Evolutionary conservation across 2,329 filamentous ascomycete species (phyloP), one percentile per base, ranked within the genome.

Genomic region (Alternaria novae-zelandiae): DNA sequence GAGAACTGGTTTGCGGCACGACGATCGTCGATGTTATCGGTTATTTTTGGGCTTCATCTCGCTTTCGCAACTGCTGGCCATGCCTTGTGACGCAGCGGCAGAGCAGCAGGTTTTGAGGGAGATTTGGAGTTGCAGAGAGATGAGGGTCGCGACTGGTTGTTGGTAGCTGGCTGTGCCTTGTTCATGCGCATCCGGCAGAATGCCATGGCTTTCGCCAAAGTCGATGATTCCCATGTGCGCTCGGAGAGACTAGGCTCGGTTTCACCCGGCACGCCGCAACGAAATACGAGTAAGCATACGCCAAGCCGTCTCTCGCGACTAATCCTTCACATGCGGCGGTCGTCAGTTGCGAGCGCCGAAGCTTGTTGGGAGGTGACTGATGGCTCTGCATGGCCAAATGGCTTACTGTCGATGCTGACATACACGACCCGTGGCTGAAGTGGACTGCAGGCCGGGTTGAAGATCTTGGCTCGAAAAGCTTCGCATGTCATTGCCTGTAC

Each of bases 11-110:
- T 62, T 30, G 26, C 26, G 11, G 28, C 59, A 47, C 8, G 15
- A 20, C 47, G 55, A 62, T 62, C 59, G 59, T 54, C 59, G 59
- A 62, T 62, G 55, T 15, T 36, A 30, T 30, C 28, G 54, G 47
- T 11, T 58, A 30, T 30, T 20, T 36, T 46, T 30, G 20, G 46
- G 26, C 26, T 41, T 32, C 46, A 53, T 53, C 21, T 50, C 36
- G 17, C 36, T 41, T 53, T 41, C 17, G 17, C n/a, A 21, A 51
- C 43, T 17, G 30, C 30, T 53, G 49, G 59, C 21, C 7, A 25
- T 15, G 21, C 25, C 47, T 25, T 58, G 59, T 61, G 59, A 61
- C 54, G 47, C 59, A 58, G 47, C 36, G 20, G 13, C 45, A 26
- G 30, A 28, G 12, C 28, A 50, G 43, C 49, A 57, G 36, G 59